Evolutionary conservation across 2,329 filamentous ascomycete species (phyloP), one percentile per base, ranked within the genome.

Genomic region (Emmonsiellopsis sp.): DNA sequence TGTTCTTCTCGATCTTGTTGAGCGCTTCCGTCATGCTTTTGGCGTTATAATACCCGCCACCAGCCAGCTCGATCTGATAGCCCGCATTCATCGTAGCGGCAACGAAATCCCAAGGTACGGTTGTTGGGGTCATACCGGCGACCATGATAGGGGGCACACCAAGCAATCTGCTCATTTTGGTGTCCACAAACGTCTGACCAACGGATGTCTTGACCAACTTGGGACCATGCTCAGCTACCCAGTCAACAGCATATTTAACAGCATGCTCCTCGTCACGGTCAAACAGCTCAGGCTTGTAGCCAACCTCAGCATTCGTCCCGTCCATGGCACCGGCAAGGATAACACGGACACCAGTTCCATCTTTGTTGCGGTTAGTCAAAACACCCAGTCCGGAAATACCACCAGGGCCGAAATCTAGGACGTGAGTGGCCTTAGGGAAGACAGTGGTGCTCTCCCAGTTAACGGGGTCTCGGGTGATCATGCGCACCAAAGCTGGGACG

Each of bases 211-310:
- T 93, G 62, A 95, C 84, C 43, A 98, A 79, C 55, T 85, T 86
- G n/a, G 94, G 93, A 8, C 92, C 91, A 67, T 93, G 91, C 69
- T 96, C 91, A 72, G 94, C 94, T 54, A 98, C 90, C 94, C 94
- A 98, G 71, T 98, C 89, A 33, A 90, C 86, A 48, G 93, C 92
- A 68, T 90, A 97, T 70, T 91, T 93, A 65, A 98, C 86, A 5
- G 93, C 91, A 64, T 96, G 84, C 67, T 96, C 88, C 64, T 91
- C 89, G 67, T 98, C 93, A 54, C 93, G 87, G 68, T 98, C 92
- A 63, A 98, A 98, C 50, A 98, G 79, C 73, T 98, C 93, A 2
- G 92, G 87, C 79, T 98, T 98, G 78, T 96, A 98, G 53, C 93
- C 93, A 57, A 98, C 86, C 71, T 97, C 93, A 34, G 81, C 78